Evolutionary conservation across 169 alveolate species (phyloP).

Genomic region (Cryptosporidium bovis): DNA sequence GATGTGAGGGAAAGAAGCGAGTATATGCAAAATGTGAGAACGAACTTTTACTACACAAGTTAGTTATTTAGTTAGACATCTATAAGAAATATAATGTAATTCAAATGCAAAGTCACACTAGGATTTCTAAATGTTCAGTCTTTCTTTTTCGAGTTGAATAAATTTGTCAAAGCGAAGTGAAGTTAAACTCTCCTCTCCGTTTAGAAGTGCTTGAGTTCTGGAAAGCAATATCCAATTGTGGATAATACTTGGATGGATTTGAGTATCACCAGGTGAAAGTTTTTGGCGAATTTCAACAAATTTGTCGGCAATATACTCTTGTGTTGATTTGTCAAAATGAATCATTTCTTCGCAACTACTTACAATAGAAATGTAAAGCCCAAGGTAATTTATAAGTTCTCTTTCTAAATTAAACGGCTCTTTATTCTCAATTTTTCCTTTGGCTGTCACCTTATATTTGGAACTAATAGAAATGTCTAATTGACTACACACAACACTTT

Average conservation of each 20-base stretch:
- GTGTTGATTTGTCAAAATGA: constrained; percentile 16
- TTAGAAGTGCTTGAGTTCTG: constrained; percentile 42
- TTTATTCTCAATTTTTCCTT: neutral
- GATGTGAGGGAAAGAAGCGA: constrained; percentile 56
- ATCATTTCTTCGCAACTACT: constrained; percentile 48
- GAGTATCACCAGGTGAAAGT: neutral
- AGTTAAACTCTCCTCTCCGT: constrained; percentile 43
- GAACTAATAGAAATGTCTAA: neutral
- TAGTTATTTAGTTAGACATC: constrained; percentile 11
- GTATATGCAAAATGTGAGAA: constrained; percentile 20
- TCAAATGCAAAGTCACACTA: neutral
- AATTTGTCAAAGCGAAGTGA: constrained; percentile 21
- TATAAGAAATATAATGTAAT: neutral
- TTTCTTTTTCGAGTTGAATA: constrained; percentile 15
- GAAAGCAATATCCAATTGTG: constrained; percentile 50
- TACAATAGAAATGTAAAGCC: constrained; percentile 41
- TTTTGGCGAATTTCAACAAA: constrained; percentile 47
- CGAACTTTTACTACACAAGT: constrained; percentile 22
- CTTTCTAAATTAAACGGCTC: neutral
- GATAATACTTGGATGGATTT: constrained; percentile 6
- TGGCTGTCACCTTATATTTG: neutral
- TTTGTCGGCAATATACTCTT: constrained; percentile 25
- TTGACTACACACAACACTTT: neutral
- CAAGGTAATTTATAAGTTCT: neutral
- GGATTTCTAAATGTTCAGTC: neutral